Percentiles rank a stretch among this genome's conserved stretches.
Conservation (phyloP, 352 stramenopile species). For the Pythium sp. region DNA sequence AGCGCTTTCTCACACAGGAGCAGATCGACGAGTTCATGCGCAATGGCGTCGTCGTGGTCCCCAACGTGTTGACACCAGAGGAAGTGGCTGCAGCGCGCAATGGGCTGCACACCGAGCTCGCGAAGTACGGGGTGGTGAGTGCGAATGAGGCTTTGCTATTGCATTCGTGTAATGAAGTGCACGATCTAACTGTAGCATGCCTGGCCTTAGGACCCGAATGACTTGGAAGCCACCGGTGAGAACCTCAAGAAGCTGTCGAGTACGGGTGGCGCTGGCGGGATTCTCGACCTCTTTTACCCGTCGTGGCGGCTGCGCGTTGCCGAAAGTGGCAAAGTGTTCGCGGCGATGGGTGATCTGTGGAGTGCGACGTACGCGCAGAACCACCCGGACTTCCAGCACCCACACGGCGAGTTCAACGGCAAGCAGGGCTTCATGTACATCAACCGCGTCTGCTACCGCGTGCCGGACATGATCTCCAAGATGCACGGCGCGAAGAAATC, state of each 20-base stretch:
- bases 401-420: constrained; percentile 64
- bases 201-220: constrained; percentile 43
- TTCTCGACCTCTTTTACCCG: constrained; percentile 89
- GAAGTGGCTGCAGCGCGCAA: constrained; percentile 52
- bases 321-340: constrained; percentile 67
- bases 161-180: too few species aligned
- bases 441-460: constrained; percentile 81
- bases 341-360: constrained; percentile 85
- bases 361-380: constrained; percentile 64
- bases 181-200: background rate
- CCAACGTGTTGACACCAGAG: constrained; percentile 56
- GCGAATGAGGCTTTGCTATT: background rate
- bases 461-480: constrained; percentile 65
- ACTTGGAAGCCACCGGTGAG: constrained; percentile 58
- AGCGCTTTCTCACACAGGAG: constrained; percentile 37
- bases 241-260: constrained; percentile 83
- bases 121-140: constrained; percentile 71
- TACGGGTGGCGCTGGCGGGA: constrained; percentile 82
- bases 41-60: constrained; percentile 72
- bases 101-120: constrained; percentile 62
- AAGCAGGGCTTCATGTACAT: constrained; percentile 87
- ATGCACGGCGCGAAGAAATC: constrained; percentile 65
- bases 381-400: constrained; percentile 62
- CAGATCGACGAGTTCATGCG: constrained; percentile 66
- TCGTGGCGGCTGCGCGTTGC: constrained; percentile 82